Conservation (phyloP, 305 asterid species). For the Coffea humblotiana region DNA sequence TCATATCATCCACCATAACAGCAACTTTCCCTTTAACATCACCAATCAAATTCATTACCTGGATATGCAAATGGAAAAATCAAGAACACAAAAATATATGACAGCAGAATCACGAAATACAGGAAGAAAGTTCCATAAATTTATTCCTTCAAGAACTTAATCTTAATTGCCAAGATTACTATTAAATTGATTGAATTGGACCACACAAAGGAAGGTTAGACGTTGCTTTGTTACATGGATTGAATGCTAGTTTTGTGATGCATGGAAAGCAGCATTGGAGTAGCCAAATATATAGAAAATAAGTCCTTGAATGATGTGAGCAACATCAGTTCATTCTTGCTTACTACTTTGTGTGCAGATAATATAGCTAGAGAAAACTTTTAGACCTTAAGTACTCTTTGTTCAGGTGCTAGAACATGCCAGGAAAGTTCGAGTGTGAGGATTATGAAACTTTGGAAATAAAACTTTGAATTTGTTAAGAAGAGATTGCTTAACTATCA, state of each 20-base stretch:
- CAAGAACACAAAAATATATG: slow-evolving; percentile 12
- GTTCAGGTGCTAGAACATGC: neutral
- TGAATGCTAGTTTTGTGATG: too few relatives aligned
- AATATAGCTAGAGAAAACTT: neutral
- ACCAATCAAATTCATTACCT: slow-evolving; percentile 92
- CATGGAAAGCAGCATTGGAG: too few relatives aligned
- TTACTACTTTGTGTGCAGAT: neutral
- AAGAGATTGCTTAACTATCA: neutral
- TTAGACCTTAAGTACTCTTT: neutral
- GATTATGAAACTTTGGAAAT: neutral
- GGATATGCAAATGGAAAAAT: slow-evolving; percentile 14
- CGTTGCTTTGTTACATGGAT: neutral
- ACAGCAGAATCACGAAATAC: slow-evolving; percentile 4
- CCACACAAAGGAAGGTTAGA: neutral
- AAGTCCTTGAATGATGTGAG: neutral
- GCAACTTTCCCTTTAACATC: slow-evolving; percentile 91
- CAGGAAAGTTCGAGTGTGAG: neutral
- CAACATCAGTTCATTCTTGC: neutral
- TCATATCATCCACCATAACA: slow-evolving; percentile 92
- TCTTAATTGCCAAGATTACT: neutral
- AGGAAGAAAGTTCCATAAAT: neutral
- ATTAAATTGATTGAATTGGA: neutral
- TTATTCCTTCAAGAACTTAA: neutral
- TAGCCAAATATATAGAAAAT: neutral
- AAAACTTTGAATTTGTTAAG: neutral